phyloP scores from a whole-genome alignment of 495 filamentous ascomycete genomes.

The Aspergillus asperescens region DNA sequence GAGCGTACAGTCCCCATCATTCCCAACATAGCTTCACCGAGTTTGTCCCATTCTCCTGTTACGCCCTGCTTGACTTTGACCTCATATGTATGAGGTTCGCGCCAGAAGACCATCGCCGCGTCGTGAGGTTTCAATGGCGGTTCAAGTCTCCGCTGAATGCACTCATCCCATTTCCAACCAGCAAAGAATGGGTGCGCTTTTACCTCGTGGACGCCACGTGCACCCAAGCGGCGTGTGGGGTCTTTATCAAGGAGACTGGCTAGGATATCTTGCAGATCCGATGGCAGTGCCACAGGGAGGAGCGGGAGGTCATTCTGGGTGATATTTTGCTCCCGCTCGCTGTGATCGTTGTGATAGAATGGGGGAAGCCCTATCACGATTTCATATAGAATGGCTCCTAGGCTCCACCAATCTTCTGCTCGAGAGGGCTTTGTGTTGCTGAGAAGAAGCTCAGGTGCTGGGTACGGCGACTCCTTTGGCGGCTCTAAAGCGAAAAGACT shows the following conservation, averaged over 20 bases:
- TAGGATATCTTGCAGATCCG: neutral
- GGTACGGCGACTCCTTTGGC: neutral
- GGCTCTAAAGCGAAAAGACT: neutral
- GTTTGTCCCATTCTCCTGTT: neutral
- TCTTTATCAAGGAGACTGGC: conserved; percentile 3
- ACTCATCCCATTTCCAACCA: neutral
- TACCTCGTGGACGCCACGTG: conserved; percentile 5
- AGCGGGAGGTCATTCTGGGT: neutral
- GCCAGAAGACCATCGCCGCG: neutral
- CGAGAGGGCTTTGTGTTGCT: conserved; percentile 2
- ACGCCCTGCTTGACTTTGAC: neutral
- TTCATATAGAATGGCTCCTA: conserved; percentile 5
- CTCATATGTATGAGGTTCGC: neutral
- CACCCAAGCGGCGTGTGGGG: neutral
- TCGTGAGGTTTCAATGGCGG: conserved; percentile 3
- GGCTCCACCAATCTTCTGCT: conserved; percentile 1
- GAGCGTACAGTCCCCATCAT: neutral
- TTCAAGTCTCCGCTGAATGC: neutral
- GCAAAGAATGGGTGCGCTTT: conserved; percentile 8
- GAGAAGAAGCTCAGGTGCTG: neutral
- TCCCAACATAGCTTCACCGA: neutral
- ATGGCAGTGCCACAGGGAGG: neutral
- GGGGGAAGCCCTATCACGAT: neutral
- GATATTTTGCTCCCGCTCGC: neutral
- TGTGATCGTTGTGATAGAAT: neutral